phyloP scores from a whole-genome alignment of 495 filamentous ascomycete genomes.

The Penicillium psychrofluorescens region DNA sequence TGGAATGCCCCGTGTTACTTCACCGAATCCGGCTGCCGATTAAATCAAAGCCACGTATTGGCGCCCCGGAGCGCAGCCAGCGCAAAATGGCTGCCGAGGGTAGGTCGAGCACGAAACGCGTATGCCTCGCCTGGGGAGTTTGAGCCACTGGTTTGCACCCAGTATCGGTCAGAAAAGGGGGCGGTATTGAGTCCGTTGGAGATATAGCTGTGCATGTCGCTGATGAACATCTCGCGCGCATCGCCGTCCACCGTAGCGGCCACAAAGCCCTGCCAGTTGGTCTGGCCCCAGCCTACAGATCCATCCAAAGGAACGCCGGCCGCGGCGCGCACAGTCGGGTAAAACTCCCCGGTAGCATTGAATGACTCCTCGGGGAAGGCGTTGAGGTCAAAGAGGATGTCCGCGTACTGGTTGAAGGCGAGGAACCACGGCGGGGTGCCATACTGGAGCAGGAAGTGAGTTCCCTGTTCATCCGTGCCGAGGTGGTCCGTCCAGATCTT shows the following conservation, averaged over 20 bases:
- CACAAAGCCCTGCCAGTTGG: slow-evolving; percentile 29
- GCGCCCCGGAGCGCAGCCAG: slow-evolving; percentile 9
- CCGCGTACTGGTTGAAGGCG: slow-evolving; percentile 32
- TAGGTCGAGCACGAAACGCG: slow-evolving; percentile 14
- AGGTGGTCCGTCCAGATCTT: slow-evolving; percentile 30
- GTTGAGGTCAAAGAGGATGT: slow-evolving; percentile 28
- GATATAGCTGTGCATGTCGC: slow-evolving; percentile 30
- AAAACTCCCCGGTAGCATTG: slow-evolving; percentile 26
- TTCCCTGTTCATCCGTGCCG: slow-evolving; percentile 24
- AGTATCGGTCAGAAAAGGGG: slow-evolving; percentile 33
- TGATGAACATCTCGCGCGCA: slow-evolving; percentile 18
- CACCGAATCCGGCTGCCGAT: no score
- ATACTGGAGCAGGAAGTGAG: slow-evolving; percentile 34
- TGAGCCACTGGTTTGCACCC: slow-evolving; percentile 9
- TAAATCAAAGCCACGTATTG: slow-evolving; percentile 13
- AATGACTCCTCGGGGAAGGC: slow-evolving; percentile 27
- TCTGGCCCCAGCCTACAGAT: slow-evolving; percentile 28
- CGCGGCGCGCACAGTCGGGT: slow-evolving; percentile 17
- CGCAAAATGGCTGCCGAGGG: slow-evolving; percentile 14
- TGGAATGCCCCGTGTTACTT: no score
- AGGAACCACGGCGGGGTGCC: slow-evolving; percentile 25
- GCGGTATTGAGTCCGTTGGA: slow-evolving; percentile 30
- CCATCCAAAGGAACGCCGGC: slow-evolving; percentile 28
- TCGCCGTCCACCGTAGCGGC: slow-evolving; percentile 18
- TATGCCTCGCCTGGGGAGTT: slow-evolving; percentile 6